These are phyloP conservation scores for Turritis glabra DNA, from an alignment of 345 rosid genomes.

Conservation along the genomic window DNA sequence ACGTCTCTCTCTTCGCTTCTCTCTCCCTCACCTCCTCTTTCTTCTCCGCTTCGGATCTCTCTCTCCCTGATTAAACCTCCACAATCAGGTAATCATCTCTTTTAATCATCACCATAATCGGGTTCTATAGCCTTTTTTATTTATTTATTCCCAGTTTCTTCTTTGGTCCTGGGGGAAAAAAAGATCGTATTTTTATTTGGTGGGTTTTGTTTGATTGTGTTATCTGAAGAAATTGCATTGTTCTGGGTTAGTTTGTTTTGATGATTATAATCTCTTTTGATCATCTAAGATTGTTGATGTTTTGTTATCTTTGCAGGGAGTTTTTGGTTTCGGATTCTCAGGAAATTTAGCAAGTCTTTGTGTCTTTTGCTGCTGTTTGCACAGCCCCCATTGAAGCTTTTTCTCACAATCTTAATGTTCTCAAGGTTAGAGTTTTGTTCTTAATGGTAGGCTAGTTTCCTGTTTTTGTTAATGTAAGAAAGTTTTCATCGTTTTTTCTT, in stretches of 20 bases:
- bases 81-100: constrained; percentile 36
- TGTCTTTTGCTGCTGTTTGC: constrained; percentile 40
- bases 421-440: constrained; percentile 24
- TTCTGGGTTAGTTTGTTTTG: constrained; percentile 23
- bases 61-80: constrained; percentile 34
- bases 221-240: constrained; percentile 30
- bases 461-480: not conserved
- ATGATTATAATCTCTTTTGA: not conserved
- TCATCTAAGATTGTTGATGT: not conserved
- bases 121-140: not conserved
- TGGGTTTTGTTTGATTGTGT: not conserved
- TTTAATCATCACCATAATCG: constrained; percentile 12
- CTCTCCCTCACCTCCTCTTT: constrained; percentile 25
- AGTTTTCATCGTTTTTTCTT: not conserved
- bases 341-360: constrained; percentile 30
- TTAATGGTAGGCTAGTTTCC: not conserved
- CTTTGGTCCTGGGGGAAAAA: not conserved
- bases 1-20: constrained; percentile 33
- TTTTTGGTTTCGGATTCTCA: constrained; percentile 31
- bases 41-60: constrained; percentile 37
- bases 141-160: not conserved
- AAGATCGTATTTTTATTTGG: not conserved
- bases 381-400: constrained; percentile 29
- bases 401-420: constrained; percentile 30
- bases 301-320: constrained; percentile 35